phyloP scores from a whole-genome alignment of 2,329 filamentous ascomycete species.

The Colletotrichum costaricense region DNA sequence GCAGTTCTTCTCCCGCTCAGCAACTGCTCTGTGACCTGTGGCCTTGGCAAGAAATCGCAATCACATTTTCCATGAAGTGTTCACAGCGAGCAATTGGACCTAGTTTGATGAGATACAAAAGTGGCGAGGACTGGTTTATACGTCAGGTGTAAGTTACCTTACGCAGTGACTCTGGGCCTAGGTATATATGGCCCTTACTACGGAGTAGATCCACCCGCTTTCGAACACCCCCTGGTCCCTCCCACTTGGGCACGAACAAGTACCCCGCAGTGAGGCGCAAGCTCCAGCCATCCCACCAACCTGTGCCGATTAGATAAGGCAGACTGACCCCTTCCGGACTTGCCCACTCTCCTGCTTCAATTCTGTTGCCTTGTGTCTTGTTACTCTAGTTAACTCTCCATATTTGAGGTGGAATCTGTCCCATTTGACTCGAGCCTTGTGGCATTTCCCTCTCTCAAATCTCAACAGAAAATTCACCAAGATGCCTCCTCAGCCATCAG shows the following conservation, averaged over 20 bases:
- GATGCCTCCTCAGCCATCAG: conserved; percentile 50
- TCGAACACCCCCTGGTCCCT: conserved; percentile 5
- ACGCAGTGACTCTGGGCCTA: background rate
- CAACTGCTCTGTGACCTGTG: background rate
- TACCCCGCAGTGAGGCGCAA: conserved; percentile 33
- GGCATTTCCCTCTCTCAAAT: conserved; percentile 5
- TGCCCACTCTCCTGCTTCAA: conserved; percentile 24
- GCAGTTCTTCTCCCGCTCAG: background rate
- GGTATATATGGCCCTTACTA: background rate
- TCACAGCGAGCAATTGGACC: no score
- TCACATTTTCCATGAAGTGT: background rate
- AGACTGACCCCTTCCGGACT: conserved; percentile 22
- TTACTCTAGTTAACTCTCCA: background rate
- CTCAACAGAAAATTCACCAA: conserved; percentile 20
- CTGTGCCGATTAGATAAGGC: conserved; percentile 33
- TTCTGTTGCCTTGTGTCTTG: conserved; percentile 18
- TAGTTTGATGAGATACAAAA: background rate
- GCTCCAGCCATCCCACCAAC: conserved; percentile 32
- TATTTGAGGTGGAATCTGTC: background rate
- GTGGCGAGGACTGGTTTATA: background rate
- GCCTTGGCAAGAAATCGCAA: background rate
- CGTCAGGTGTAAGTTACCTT: background rate
- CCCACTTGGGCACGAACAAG: conserved; percentile 27
- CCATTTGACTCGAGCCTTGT: background rate
- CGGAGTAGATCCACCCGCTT: background rate